Conservation (phyloP, 2,329 filamentous ascomycete genomes). For the Torrubiella hemipterigena region DNA sequence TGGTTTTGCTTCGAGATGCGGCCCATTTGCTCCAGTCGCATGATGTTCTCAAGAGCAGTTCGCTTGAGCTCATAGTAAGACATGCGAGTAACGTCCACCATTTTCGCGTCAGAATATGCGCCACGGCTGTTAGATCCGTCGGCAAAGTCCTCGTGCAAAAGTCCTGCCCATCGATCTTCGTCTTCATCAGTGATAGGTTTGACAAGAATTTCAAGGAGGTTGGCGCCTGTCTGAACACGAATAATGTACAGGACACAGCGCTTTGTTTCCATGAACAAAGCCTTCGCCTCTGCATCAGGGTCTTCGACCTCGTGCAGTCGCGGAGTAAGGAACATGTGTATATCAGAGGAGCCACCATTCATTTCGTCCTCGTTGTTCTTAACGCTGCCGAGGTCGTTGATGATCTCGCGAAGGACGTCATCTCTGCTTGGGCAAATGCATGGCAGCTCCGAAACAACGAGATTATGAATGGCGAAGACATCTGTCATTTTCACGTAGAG, state of each 20-base stretch:
- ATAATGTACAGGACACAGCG: slow-evolving; percentile 96
- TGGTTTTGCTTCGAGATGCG: slow-evolving; percentile 83
- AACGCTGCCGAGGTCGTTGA: slow-evolving; percentile 87
- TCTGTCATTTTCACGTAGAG: slow-evolving; percentile 99
- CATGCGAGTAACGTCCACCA: slow-evolving; percentile 83
- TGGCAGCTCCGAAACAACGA: slow-evolving; percentile 69
- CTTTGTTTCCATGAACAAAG: slow-evolving; percentile 97
- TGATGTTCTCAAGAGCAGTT: slow-evolving; percentile 85
- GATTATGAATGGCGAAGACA: slow-evolving; percentile 88
- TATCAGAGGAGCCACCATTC: slow-evolving; percentile 74
- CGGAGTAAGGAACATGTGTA: slow-evolving; percentile 79
- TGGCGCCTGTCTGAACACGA: slow-evolving; percentile 80
- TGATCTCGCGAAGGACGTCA: slow-evolving; percentile 79
- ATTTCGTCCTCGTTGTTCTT: slow-evolving; percentile 95
- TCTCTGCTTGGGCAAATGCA: slow-evolving; percentile 69
- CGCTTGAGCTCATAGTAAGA: slow-evolving; percentile 87
- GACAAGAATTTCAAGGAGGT: slow-evolving; percentile 89
- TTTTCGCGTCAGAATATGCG: slow-evolving; percentile 81
- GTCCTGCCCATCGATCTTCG: slow-evolving; percentile 71
- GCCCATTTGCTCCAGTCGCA: slow-evolving; percentile 75
- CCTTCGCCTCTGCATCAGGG: slow-evolving; percentile 82
- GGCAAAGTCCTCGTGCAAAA: slow-evolving; percentile 70
- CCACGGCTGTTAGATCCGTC: slow-evolving; percentile 58
- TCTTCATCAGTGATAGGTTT: slow-evolving; percentile 81
- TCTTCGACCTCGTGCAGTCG: slow-evolving; percentile 86